These are phyloP conservation scores for Datisca glomerata DNA, from an alignment of 306 rosid genomes.

Conservation along the genomic window DNA sequence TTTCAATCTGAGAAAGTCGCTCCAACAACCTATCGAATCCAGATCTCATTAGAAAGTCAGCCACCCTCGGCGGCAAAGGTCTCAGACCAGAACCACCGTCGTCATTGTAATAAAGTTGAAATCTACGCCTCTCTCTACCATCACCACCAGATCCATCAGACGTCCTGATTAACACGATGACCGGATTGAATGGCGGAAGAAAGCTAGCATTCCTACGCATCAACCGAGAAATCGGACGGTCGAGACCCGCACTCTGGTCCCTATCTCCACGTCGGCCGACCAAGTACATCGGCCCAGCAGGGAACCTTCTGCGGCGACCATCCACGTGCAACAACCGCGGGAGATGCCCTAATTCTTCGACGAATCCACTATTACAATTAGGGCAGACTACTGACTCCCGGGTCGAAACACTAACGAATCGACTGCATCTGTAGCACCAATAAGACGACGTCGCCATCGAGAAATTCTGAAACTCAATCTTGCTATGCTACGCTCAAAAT, in stretches of 20 bases:
- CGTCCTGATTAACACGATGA: slow-evolving; percentile 54
- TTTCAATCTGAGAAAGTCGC: slow-evolving; percentile 63
- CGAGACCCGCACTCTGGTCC: slow-evolving; percentile 25
- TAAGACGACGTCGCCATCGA: slow-evolving; percentile 33
- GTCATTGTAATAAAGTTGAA: slow-evolving; percentile 66
- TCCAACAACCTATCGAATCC: slow-evolving; percentile 68
- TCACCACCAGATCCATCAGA: slow-evolving; percentile 14
- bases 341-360: slow-evolving; percentile 43
- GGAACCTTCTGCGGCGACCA: slow-evolving; percentile 31
- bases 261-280: slow-evolving; percentile 29
- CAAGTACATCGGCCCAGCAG: slow-evolving; percentile 55
- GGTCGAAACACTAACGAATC: slow-evolving; percentile 34
- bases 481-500: no score
- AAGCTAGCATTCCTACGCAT: slow-evolving; percentile 47
- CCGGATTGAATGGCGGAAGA: slow-evolving; percentile 61
- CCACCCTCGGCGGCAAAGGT: slow-evolving; percentile 68
- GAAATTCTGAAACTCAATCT: slow-evolving; percentile 27
- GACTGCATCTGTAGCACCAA: slow-evolving; percentile 81
- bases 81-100: slow-evolving; percentile 63
- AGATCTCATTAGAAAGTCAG: slow-evolving; percentile 72
- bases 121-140: slow-evolving; percentile 39
- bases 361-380: slow-evolving; percentile 49
- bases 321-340: slow-evolving; percentile 18
- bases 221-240: slow-evolving; percentile 24
- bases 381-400: slow-evolving; percentile 38